Base-by-base conservation (phyloP, 441 rosid species). In the Eutrema salsugineum region DNA sequence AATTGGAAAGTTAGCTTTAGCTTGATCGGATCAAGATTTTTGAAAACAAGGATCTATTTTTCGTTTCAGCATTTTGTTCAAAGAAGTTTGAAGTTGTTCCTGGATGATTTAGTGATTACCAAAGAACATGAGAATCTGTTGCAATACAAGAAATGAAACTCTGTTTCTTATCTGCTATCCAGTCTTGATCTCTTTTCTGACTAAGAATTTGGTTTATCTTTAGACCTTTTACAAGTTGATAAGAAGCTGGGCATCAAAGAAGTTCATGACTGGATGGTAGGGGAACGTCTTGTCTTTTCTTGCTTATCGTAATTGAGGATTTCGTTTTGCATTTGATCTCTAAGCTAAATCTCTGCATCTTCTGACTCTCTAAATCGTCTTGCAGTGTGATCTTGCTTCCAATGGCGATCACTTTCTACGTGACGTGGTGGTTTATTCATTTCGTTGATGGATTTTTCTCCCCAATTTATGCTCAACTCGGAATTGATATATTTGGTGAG, bases 341-440 rank as follows among this genome's bases (percentile, higher is more conserved):
- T 12, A 7, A 56, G 43, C 10, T 2, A 40, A 40, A 2, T 8
- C n/a, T 46, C 5, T 67, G 6, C 33, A 1, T 24, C 2, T 24
- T 24, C 27, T 24, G 27, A 24, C 4, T 24, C 27, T 15, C 11
- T 43, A 14, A 12, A 14, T 63, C 28, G 1, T 22, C 78, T 66
- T 86, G 86, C 91, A 95, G 99, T 77, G 99, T 93, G 68, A 95
- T 95, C 82, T 80, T 95, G 59, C 87, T 95, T 63, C 99, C 98
- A 12, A 89, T 95, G 72, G 96, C 97, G 3, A 83, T 91, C 75
- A 95, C 97, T 63, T 95, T 95, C 87, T 95, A 93, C 64, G 73
- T 91, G 58, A 95, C 99, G 5, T 95, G 99, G 99, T 95, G 99
- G 99, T 95, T 95, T 74, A 87, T 95, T 86, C 98, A 93, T 87